phyloP scores from a whole-genome alignment of 1,284 basidiomycete genomes.

The Sanghuangporus weigelae region DNA sequence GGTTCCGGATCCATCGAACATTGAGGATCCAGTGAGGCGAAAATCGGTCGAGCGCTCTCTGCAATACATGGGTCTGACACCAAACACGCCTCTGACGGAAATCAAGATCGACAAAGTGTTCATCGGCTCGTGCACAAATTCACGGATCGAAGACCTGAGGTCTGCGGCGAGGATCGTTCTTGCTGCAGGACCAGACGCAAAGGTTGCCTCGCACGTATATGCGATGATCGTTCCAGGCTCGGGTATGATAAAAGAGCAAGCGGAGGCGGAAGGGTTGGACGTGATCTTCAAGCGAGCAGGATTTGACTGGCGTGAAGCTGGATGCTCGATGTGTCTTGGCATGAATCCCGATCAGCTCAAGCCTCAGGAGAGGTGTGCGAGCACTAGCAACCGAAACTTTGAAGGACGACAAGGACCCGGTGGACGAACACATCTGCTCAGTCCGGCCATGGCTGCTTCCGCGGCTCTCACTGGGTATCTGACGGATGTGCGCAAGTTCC shows the following conservation, averaged over 20 bases:
- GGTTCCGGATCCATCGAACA: constrained; percentile 77
- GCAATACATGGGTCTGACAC: constrained; percentile 86
- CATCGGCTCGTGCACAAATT: constrained; percentile 96
- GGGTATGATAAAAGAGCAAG: constrained; percentile 91
- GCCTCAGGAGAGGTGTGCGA: constrained; percentile 90
- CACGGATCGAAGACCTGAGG: constrained; percentile 92
- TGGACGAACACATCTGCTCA: constrained; percentile 89
- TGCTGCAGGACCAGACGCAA: constrained; percentile 70
- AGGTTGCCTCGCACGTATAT: constrained; percentile 74
- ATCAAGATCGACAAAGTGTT: constrained; percentile 91
- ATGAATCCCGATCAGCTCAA: constrained; percentile 96
- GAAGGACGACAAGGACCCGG: constrained; percentile 87
- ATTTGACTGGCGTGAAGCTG: constrained; percentile 97
- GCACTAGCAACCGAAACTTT: constrained; percentile 96
- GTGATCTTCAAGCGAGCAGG: constrained; percentile 90
- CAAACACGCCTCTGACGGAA: constrained; percentile 83
- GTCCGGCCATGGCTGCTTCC: constrained; percentile 94
- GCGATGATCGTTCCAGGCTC: constrained; percentile 98
- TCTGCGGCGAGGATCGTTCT: constrained; percentile 83
- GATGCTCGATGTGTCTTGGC: constrained; percentile 96
- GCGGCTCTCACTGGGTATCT: constrained; percentile 88
- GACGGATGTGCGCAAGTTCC: constrained; percentile 83
- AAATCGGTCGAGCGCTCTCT: constrained; percentile 78
- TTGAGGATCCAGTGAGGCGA: constrained; percentile 62
- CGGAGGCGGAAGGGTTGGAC: constrained; percentile 91